These are phyloP conservation scores for Talaromyces sp. DNA, from an alignment of 2,329 filamentous ascomycete species.

Conservation along the genomic window DNA sequence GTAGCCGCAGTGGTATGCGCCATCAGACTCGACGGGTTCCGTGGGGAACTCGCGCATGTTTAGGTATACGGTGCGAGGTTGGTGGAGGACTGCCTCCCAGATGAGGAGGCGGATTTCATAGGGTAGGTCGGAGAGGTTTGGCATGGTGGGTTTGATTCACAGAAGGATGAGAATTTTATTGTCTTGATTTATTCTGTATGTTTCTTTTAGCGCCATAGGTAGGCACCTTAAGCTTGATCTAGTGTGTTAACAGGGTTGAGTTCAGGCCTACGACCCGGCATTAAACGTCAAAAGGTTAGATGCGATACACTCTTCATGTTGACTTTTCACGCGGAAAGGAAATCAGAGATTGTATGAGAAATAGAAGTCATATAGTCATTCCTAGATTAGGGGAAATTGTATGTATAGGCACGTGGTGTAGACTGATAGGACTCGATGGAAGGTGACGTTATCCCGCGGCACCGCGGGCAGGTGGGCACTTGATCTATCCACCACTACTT, in stretches of 20 bases:
- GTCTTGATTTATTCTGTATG: neutral
- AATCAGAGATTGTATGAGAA: neutral
- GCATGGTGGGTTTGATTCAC: neutral
- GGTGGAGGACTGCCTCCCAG: neutral
- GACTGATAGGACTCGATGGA: neutral
- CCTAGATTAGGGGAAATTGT: neutral
- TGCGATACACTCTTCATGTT: neutral
- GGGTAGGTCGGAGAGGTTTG: neutral
- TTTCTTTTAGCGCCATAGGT: neutral
- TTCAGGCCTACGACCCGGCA: neutral
- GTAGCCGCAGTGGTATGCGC: neutral
- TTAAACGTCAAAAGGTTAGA: neutral
- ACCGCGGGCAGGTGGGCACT: neutral
- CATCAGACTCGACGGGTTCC: neutral
- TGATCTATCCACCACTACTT: neutral
- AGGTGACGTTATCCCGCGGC: slow-evolving; percentile 10
- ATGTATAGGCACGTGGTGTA: neutral
- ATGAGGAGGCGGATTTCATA: neutral
- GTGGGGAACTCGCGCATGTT: slow-evolving; percentile 1
- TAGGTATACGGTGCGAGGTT: slow-evolving; percentile 1
- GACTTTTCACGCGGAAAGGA: neutral
- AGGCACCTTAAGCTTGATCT: neutral
- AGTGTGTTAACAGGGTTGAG: neutral
- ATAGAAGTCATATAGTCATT: neutral
- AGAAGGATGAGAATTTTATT: neutral